phyloP scores from a whole-genome alignment of 129 eudicot species.

The Saposhnikovia divaricata region DNA sequence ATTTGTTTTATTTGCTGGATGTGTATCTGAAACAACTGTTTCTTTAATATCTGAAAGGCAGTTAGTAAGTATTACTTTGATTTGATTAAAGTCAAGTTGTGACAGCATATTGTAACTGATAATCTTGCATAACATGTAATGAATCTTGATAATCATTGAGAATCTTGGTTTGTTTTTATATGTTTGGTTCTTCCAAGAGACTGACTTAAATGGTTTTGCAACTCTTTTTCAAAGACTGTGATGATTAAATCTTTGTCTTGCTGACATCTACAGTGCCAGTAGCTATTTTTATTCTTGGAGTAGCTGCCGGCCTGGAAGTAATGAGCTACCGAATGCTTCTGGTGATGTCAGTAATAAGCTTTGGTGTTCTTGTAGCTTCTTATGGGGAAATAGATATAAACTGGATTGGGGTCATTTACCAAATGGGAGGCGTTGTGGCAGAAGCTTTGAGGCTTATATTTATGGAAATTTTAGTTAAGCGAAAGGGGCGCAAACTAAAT shows the following conservation, averaged over 20 bases:
- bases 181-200: constrained; percentile 2
- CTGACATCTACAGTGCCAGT: constrained; percentile 73
- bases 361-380: constrained; percentile 90
- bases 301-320: constrained; percentile 85
- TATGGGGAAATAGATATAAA: constrained; percentile 83
- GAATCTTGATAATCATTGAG: background rate
- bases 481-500: constrained; percentile 79
- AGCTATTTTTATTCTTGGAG: constrained; percentile 88
- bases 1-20: background rate
- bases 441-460: constrained; percentile 93
- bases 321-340: constrained; percentile 91
- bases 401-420: constrained; percentile 95
- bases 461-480: constrained; percentile 87
- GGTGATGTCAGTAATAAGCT: constrained; percentile 92
- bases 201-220: background rate
- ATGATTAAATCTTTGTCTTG: constrained; percentile 8
- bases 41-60: constrained; percentile 67
- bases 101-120: background rate
- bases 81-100: constrained; percentile 8
- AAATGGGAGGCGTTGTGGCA: constrained; percentile 98
- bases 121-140: background rate
- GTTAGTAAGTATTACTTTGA: constrained; percentile 57
- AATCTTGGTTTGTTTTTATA: background rate
- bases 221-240: background rate
- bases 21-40: background rate